A percentile compares a stretch with the other conserved stretches of the same genome.
Conservation (phyloP, 129 eudicot species). For the Ambrosia artemisiifolia region DNA sequence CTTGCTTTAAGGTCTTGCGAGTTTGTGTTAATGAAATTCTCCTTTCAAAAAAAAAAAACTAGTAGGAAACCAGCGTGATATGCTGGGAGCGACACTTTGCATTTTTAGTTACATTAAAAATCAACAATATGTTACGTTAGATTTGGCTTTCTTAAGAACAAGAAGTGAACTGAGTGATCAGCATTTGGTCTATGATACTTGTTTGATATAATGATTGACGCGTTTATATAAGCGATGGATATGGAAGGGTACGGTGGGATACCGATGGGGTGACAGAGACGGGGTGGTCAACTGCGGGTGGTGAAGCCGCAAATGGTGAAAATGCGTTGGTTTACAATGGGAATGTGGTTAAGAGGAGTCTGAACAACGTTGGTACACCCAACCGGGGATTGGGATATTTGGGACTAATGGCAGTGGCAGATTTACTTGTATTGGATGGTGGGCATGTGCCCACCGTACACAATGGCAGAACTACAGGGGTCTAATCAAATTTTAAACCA, state of each 20-base stretch:
- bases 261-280: constrained; percentile 72
- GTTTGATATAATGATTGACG: constrained; percentile 68
- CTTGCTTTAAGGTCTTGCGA: too few relatives aligned
- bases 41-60: too few relatives aligned
- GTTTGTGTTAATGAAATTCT: too few relatives aligned
- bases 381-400: constrained; percentile 65
- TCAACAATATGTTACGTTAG: constrained; percentile 42
- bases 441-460: too few relatives aligned
- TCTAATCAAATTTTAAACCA: too few relatives aligned
- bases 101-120: constrained; percentile 59
- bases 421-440: too few relatives aligned
- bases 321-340: constrained; percentile 69
- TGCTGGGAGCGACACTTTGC: too few relatives aligned
- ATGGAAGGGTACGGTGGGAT: constrained; percentile 57
- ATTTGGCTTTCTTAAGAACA: constrained; percentile 50
- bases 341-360: constrained; percentile 53
- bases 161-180: constrained; percentile 27
- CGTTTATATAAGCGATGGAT: constrained; percentile 67
- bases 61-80: too few relatives aligned
- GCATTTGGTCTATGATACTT: constrained; percentile 43
- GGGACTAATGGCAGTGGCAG: too few relatives aligned
- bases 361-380: constrained; percentile 72
- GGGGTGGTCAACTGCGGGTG: constrained; percentile 78
- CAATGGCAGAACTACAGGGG: too few relatives aligned
- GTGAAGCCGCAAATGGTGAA: constrained; percentile 50